Evolutionary conservation across 768 basidiomycete genomes (phyloP), one percentile per base, ranked within the genome.

Genomic region (Pleurotus cornucopiae): DNA sequence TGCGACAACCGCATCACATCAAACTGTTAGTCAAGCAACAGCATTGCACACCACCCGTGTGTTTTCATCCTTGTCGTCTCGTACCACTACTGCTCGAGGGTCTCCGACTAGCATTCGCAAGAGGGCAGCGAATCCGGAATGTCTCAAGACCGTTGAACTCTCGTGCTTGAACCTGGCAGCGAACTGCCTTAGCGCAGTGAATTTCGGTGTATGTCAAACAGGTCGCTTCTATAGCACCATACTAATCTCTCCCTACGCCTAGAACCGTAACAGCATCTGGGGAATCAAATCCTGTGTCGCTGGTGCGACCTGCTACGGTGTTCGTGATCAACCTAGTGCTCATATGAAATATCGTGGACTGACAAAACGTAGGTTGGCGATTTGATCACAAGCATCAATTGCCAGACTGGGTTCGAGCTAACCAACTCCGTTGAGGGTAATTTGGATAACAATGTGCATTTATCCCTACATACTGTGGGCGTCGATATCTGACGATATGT

Each of bases 301-400:
- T 13, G 61, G 56, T 11, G 61, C 61, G 11, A 59, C 61, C 20
- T 62, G 61, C 20, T 58, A 62, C 38, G 61, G 56, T 21, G 60
- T 61, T 6, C 47, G 7, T 39, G 12, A 43, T 49, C 2, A 20
- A 3, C 6, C 2, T 25, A n/a, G 25, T 6, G 39, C 2, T 40
- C 34, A 5, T 18, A 20, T 37, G 12, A 41, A 23, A 23, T 6
- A 9, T 18, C 23, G 5, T n/a, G 3, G 5, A 37, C 4, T 26
- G 3, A 26, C 21, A 20, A 3, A 12, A 25, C 16, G 1, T n/a
- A 61, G 58, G 58, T 58, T 46, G 58, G 61, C 4, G 53, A 62
- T 43, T 26, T 62, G 30, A 53, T 62, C 9, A 51, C 55, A 3
- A 58, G 58, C 38, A 56, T 58, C 3, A 54, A 62, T 44, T 62